Conservation (phyloP, 2,329 filamentous ascomycete species). For the Trichoderma atroviride region DNA sequence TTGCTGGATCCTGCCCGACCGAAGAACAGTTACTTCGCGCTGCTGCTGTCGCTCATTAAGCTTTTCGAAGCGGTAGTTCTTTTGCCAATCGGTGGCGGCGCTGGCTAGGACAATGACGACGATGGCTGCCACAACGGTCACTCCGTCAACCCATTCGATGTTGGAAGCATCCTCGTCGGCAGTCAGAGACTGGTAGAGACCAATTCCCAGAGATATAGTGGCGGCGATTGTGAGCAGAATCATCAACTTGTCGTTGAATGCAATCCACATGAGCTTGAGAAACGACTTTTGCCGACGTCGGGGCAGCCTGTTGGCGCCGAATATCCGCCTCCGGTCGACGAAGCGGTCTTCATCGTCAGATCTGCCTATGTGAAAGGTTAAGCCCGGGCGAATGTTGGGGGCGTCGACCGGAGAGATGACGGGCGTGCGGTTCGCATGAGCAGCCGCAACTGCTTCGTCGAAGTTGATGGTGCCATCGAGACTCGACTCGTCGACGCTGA, state of each 20-base stretch:
- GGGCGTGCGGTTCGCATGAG: conserved; percentile 37
- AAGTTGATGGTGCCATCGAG: conserved; percentile 52
- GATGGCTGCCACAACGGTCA: conserved; percentile 77
- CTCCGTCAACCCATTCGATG: conserved; percentile 81
- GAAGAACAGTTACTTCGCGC: conserved; percentile 71
- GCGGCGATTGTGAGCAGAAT: conserved; percentile 72
- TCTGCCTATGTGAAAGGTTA: conserved; percentile 37
- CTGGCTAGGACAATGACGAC: conserved; percentile 75
- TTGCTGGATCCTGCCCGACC: conserved; percentile 71
- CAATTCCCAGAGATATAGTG: conserved; percentile 72
- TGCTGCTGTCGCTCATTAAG: conserved; percentile 80
- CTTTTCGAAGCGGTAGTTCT: conserved; percentile 79
- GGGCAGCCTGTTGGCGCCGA: conserved; percentile 59
- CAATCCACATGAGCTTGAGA: conserved; percentile 70
- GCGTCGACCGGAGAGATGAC: conserved; percentile 28
- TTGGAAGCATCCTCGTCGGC: conserved; percentile 53
- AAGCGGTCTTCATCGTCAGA: conserved; percentile 35
- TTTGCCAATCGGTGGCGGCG: conserved; percentile 81
- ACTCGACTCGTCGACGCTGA: conserved; percentile 53
- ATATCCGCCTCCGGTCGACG: conserved; percentile 69
- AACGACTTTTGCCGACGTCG: conserved; percentile 71
- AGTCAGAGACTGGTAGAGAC: conserved; percentile 71
- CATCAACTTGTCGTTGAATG: conserved; percentile 80
- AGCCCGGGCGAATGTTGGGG: conserved; percentile 31
- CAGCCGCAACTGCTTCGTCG: conserved; percentile 51